Percentiles rank a stretch among this genome's conserved stretches.
Conservation (phyloP, 176 grass and related monocot species). For the Triticum monococcum region DNA sequence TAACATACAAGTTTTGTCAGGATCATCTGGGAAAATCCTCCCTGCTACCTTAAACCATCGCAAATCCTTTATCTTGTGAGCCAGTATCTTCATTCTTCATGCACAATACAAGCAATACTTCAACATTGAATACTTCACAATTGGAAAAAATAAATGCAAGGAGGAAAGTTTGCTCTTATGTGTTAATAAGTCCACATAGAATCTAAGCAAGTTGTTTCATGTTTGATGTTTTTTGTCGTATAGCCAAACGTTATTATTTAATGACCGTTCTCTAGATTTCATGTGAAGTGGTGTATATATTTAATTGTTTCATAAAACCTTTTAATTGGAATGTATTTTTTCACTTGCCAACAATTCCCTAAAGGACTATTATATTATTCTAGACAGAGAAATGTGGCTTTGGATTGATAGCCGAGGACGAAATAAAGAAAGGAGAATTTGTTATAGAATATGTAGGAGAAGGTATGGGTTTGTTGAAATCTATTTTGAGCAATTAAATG, state of each 20-base stretch:
- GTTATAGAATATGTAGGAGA: constrained; percentile 97
- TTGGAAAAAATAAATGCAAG: neutral
- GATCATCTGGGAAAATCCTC: no score
- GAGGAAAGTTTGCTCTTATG: neutral
- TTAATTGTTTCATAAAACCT: neutral
- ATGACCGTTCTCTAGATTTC: neutral
- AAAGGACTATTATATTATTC: constrained; percentile 36
- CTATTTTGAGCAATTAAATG: constrained; percentile 8
- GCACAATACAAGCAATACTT: neutral
- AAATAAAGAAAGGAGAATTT: constrained; percentile 94
- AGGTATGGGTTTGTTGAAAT: constrained; percentile 61
- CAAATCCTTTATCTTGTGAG: neutral
- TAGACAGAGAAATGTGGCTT: constrained; percentile 98
- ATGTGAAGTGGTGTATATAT: neutral
- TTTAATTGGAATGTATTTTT: neutral
- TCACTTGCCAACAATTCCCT: neutral
- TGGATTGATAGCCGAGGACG: constrained; percentile 85
- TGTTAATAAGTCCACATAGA: neutral
- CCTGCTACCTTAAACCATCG: neutral
- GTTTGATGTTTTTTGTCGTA: neutral
- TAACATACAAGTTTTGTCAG: no score
- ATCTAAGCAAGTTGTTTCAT: neutral
- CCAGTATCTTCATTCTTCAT: constrained; percentile 5
- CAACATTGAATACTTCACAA: neutral
- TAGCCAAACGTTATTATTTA: constrained; percentile 13